phyloP scores from a whole-genome alignment of 73 alveolate genomes.

The Symbiodinium natans region DNA sequence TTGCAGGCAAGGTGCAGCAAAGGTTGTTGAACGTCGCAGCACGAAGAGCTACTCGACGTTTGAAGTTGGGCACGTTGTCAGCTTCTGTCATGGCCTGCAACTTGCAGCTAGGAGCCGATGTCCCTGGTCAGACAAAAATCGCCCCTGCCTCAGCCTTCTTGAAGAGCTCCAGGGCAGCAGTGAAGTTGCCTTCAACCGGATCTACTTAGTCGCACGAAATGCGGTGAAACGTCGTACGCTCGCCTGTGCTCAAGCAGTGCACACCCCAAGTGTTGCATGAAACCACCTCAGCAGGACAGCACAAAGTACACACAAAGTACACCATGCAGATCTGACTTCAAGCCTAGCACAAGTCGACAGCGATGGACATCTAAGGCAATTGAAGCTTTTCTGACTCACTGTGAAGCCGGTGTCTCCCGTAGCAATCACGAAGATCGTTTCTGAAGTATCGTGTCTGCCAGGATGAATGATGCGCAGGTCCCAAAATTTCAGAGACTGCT shows the following conservation, averaged over 20 bases:
- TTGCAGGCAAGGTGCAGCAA: slow-evolving; percentile 54
- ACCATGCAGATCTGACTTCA: too few species aligned
- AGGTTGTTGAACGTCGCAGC: slow-evolving; percentile 85
- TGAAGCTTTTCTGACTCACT: too few species aligned
- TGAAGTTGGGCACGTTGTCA: slow-evolving; percentile 76
- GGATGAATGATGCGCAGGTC: too few species aligned
- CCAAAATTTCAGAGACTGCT: too few species aligned
- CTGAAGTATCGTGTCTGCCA: slow-evolving; percentile 10
- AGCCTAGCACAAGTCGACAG: too few species aligned
- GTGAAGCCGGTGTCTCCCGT: too few species aligned
- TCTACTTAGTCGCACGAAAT: too few species aligned
- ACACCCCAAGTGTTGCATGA: slow-evolving; percentile 79
- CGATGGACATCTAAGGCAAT: too few species aligned
- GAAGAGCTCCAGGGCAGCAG: slow-evolving; percentile 55
- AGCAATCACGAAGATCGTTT: background rate
- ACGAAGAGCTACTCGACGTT: slow-evolving; percentile 42
- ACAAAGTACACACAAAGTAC: too few species aligned
- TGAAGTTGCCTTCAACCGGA: slow-evolving; percentile 32
- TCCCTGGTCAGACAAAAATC: background rate
- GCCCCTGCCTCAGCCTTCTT: slow-evolving; percentile 59
- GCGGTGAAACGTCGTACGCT: too few species aligned
- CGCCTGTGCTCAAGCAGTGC: slow-evolving; percentile 43
- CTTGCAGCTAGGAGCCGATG: background rate
- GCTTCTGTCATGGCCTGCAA: slow-evolving; percentile 82
- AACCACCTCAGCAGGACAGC: slow-evolving; percentile 11